phyloP scores from a whole-genome alignment of 768 basidiomycete genomes.

The Suillus hirtellus region DNA sequence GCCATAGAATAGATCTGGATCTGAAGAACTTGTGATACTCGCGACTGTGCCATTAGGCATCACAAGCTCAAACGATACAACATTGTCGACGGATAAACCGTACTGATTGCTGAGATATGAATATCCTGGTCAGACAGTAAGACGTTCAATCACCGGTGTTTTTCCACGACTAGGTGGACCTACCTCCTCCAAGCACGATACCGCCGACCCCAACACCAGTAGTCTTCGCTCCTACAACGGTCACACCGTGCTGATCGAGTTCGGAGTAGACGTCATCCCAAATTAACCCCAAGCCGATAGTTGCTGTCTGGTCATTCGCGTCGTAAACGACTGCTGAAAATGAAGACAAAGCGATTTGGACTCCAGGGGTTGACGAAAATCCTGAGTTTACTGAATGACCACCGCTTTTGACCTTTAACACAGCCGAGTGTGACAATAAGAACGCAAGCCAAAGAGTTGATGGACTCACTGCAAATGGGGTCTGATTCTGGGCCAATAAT shows the following conservation, averaged over 20 bases:
- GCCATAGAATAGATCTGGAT: slow-evolving; percentile 45
- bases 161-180: neutral
- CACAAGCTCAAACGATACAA: slow-evolving; percentile 57
- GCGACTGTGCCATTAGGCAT: slow-evolving; percentile 49
- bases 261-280: slow-evolving; percentile 58
- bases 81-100: slow-evolving; percentile 56
- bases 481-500: slow-evolving; percentile 44
- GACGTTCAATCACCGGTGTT: neutral
- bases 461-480: slow-evolving; percentile 54
- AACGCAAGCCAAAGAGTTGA: neutral
- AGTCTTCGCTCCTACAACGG: slow-evolving; percentile 58
- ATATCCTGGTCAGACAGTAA: slow-evolving; percentile 44
- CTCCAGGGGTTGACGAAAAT: slow-evolving; percentile 60
- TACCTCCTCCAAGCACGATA: slow-evolving; percentile 57
- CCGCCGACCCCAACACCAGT: slow-evolving; percentile 60
- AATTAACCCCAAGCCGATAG: slow-evolving; percentile 41
- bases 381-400: slow-evolving; percentile 56
- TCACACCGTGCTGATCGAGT: slow-evolving; percentile 49
- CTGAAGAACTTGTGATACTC: slow-evolving; percentile 30
- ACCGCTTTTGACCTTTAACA: slow-evolving; percentile 57
- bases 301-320: slow-evolving; percentile 36
- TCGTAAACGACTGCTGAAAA: slow-evolving; percentile 49
- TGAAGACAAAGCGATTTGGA: slow-evolving; percentile 56
- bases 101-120: slow-evolving; percentile 54
- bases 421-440: slow-evolving; percentile 6